Base-by-base conservation (phyloP, 164 flowering plant species). In the Kingdonia uniflora region DNA sequence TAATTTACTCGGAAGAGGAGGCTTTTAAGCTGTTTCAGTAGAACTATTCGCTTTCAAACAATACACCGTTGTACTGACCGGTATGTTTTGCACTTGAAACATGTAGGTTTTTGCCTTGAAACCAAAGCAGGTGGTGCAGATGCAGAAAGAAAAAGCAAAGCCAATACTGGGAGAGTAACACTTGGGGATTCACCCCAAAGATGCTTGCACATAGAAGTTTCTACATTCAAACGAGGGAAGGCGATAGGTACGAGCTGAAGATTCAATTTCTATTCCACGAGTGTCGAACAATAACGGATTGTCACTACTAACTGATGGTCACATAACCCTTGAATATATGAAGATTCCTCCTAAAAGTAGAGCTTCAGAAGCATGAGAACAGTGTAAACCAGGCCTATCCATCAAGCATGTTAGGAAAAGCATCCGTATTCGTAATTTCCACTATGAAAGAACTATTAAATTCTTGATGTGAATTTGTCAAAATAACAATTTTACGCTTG, bases 101-200 rank as follows among this genome's bases (percentile, higher is more conserved):
- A 60, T 46, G 58, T 85, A 90, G 15, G 95, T n/a, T n/a, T n/a
- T n/a, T 82, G 71, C 74, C n/a, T n/a, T 83, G 80, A 81, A 87
- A 71, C 97, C 97, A 67, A 90, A 80, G n/a, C n/a, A 19, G 96
- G 92, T 38, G 95, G 96, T 35, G 82, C 87, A 65, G 87, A 63
- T 19, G 75, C 95, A n/a, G n/a, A n/a, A n/a, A 35, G 72, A 11
- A 75, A 90, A 84, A 20, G 77, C 91, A n/a, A 61, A 90, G 84
- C 96, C 81, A 83, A 68, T 76, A 85, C 57, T 76, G 81, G 2
- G 85, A n/a, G 81, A 21, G 73, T 56, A 50, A 42, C 64, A 47
- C 65, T 52, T 38, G 87, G 72, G 21, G 69, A 65, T 62, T 48
- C 56, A 52, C 84, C 87, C n/a, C 60, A 78, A 63, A 58, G 85